Percentiles rank a stretch among this genome's conserved stretches.
These are phyloP conservation scores for Podospora fimiseda DNA, from an alignment of 495 filamentous ascomycete species.

Conservation along the genomic window DNA sequence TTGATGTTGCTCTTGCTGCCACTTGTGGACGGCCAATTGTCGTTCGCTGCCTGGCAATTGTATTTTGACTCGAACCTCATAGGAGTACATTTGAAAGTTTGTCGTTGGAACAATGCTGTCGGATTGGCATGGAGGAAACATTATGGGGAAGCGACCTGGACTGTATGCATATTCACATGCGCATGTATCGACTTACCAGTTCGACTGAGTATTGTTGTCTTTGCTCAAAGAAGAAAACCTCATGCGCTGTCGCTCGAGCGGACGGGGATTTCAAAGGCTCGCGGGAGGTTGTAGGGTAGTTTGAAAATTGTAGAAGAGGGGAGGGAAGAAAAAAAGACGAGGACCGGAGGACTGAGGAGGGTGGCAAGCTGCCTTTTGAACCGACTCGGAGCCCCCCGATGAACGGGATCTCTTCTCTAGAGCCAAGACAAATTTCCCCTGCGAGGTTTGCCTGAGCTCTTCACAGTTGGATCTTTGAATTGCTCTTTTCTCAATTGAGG, in stretches of 20 bases:
- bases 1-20: background rate
- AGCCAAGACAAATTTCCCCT: background rate
- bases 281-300: background rate
- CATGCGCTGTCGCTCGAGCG: slow-evolving; percentile 10
- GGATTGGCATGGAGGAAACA: no score
- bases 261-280: slow-evolving; percentile 13
- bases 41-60: no score
- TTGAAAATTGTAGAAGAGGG: slow-evolving; percentile 22
- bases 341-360: slow-evolving; percentile 9
- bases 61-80: no score
- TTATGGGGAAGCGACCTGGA: background rate
- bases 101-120: no score
- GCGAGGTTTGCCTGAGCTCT: background rate
- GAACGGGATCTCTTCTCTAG: background rate
- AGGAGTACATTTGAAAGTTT: no score
- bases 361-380: slow-evolving; percentile 25
- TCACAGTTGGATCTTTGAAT: slow-evolving; percentile 15
- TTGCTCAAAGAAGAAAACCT: slow-evolving; percentile 8
- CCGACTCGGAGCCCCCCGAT: slow-evolving; percentile 5
- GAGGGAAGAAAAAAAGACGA: slow-evolving; percentile 8
- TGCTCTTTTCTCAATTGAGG: slow-evolving; percentile 22
- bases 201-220: slow-evolving; percentile 14
- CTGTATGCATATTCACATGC: background rate
- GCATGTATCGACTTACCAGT: slow-evolving; percentile 24
- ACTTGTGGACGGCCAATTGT: slow-evolving; percentile 12